These are phyloP conservation scores for Trametes meyenii DNA, from an alignment of 768 basidiomycete genomes.

Conservation along the genomic window DNA sequence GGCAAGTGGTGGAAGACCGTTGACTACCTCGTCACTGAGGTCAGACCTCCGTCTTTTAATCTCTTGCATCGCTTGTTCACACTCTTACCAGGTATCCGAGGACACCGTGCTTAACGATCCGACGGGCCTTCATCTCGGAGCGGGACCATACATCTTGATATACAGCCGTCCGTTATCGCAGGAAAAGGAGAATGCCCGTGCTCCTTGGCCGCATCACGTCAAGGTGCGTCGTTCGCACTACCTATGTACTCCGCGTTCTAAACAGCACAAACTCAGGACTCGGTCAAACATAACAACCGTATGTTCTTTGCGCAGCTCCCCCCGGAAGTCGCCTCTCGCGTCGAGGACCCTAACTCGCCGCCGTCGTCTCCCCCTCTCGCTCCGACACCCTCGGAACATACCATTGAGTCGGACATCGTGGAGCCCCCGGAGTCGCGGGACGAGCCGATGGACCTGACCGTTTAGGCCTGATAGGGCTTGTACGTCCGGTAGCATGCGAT, in stretches of 20 bases:
- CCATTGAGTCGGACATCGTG: slow-evolving; percentile 25
- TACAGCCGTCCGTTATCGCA: slow-evolving; percentile 50
- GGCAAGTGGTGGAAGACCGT: slow-evolving; percentile 82
- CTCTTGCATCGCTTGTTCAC: not conserved
- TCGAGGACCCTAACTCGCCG: slow-evolving; percentile 31
- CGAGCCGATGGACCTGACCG: slow-evolving; percentile 28
- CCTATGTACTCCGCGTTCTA: not conserved
- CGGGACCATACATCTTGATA: slow-evolving; percentile 79
- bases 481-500: not conserved
- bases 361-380: slow-evolving; percentile 23
- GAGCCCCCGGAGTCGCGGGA: slow-evolving; percentile 26
- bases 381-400: slow-evolving; percentile 24
- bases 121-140: slow-evolving; percentile 71
- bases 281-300: slow-evolving; percentile 41
- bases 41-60: slow-evolving; percentile 30
- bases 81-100: slow-evolving; percentile 61
- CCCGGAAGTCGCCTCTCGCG: slow-evolving; percentile 27
- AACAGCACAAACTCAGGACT: slow-evolving; percentile 29
- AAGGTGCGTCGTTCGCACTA: slow-evolving; percentile 29
- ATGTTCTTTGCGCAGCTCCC: slow-evolving; percentile 41
- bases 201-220: slow-evolving; percentile 35
- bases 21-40: slow-evolving; percentile 71
- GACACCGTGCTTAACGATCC: slow-evolving; percentile 69
- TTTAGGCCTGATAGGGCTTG: not conserved
- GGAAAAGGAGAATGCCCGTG: slow-evolving; percentile 26